A percentile compares a stretch with the other conserved stretches of the same genome.
Evolutionary conservation across 2,329 filamentous ascomycete species (phyloP).

Genomic region (Fusarium humuli): DNA sequence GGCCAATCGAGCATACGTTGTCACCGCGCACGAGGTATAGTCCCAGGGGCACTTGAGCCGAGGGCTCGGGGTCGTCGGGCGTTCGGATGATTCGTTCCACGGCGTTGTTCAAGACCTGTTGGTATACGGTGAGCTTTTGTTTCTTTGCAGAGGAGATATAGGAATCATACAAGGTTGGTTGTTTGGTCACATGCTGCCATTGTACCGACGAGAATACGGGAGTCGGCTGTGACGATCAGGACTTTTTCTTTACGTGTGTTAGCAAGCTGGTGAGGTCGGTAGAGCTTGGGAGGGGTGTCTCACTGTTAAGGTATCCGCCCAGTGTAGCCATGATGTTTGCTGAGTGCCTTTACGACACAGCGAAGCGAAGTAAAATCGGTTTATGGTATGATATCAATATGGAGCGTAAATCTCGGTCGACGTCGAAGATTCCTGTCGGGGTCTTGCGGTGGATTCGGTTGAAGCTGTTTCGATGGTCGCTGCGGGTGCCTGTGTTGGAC

Average conservation of each 20-base stretch:
- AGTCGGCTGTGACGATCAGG: slow-evolving; percentile 90
- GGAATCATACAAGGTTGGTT: slow-evolving; percentile 78
- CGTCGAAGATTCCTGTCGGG: not conserved
- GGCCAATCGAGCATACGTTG: slow-evolving; percentile 89
- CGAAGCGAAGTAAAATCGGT: not conserved
- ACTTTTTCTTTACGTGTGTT: slow-evolving; percentile 77
- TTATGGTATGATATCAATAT: not conserved
- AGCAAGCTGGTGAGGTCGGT: slow-evolving; percentile 6
- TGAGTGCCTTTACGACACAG: slow-evolving; percentile 5
- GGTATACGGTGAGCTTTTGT: slow-evolving; percentile 30
- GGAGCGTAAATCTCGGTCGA: not conserved
- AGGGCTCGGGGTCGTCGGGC: slow-evolving; percentile 83
- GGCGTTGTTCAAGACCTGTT: slow-evolving; percentile 80
- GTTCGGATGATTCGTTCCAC: slow-evolving; percentile 91
- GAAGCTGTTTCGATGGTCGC: slow-evolving; percentile 26
- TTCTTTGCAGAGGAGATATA: not conserved
- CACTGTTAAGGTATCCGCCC: slow-evolving; percentile 60
- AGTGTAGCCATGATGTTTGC: slow-evolving; percentile 56
- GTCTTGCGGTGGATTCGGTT: not conserved
- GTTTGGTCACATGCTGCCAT: slow-evolving; percentile 89
- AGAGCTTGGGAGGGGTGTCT: slow-evolving; percentile 33
- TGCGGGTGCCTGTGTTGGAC: slow-evolving; percentile 34
- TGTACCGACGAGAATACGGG: slow-evolving; percentile 84
- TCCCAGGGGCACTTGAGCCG: slow-evolving; percentile 83
- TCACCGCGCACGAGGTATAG: slow-evolving; percentile 94